phyloP scores from a whole-genome alignment of 345 rosid genomes.

The Firmiana major region DNA sequence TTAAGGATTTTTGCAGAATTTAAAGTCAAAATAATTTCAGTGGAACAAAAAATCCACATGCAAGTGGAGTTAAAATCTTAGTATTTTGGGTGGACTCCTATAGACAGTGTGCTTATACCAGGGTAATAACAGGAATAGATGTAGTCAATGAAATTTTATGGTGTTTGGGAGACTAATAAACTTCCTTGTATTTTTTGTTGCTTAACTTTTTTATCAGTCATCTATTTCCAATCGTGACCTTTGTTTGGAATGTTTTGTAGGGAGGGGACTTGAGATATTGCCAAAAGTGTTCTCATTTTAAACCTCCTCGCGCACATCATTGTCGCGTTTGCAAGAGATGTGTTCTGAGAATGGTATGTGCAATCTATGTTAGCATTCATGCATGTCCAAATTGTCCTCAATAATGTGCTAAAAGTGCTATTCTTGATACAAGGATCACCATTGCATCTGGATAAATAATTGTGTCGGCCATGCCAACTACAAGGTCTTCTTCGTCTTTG shows the following conservation, averaged over 20 bases:
- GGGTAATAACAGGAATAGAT: not conserved
- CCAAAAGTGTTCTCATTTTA: slow-evolving; percentile 79
- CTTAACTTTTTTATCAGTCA: slow-evolving; percentile 1
- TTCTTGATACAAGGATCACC: slow-evolving; percentile 80
- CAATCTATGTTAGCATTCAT: slow-evolving; percentile 19
- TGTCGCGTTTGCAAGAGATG: slow-evolving; percentile 95
- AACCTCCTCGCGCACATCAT: slow-evolving; percentile 96
- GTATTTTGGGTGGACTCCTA: not conserved
- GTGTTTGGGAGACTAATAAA: not conserved
- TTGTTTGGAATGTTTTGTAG: slow-evolving; percentile 41
- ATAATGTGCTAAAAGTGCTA: slow-evolving; percentile 30
- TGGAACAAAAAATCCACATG: not conserved
- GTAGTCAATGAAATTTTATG: not conserved
- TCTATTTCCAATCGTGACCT: slow-evolving; percentile 4
- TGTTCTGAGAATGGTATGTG: slow-evolving; percentile 77
- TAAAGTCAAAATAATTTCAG: not conserved
- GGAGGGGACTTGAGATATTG: slow-evolving; percentile 93
- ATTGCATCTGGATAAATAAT: slow-evolving; percentile 95
- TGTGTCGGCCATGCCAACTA: slow-evolving; percentile 95
- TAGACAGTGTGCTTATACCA: not conserved
- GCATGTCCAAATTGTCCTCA: slow-evolving; percentile 18
- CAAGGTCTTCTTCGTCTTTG: slow-evolving; percentile 80
- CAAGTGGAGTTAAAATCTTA: not conserved
- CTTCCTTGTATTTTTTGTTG: not conserved
- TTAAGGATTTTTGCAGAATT: not conserved